Evolutionary conservation across 2,329 filamentous ascomycete genomes (phyloP), one percentile per base, ranked within the genome.

Genomic region (Ophiostoma perfectum): DNA sequence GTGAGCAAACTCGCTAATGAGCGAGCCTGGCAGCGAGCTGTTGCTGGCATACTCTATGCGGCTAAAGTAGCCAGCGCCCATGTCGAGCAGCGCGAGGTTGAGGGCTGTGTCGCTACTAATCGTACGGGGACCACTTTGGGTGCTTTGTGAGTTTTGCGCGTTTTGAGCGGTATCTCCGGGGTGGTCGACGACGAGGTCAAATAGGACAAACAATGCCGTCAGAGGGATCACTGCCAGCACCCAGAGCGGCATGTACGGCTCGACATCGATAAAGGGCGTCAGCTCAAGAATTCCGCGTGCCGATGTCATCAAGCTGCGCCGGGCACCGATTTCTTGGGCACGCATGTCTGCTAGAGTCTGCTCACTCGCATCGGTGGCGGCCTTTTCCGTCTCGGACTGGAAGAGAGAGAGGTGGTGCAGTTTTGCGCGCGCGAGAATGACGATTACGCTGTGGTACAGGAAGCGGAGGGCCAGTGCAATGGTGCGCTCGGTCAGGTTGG

Each of bases 41-140:
- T 73, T 74, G 16, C 78, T 79, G 9, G 76, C 76, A 66, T 76
- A 78, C 70, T 81, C 80, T 7, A 81, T 72, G 7, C 77, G 74
- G 64, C 77, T 79, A 62, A 82, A 82, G 70, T 81, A 78, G 1
- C 78, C 80, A 7, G 76, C 78, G 4, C 73, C 78, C 69, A 81
- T 76, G 63, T 80, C 80, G 9, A 82, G 73, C 0, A 80, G 73
- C 2, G 77, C 74, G 1, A 81, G 74, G 66, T 81, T 80, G 3
- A 71, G 75, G 5, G 64, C 67, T 0, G 75, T 79, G 45, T 80
- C 77, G 36, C 18, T 12, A 41, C 42, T 41, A n/a, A 55, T 55
- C 36, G 38, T 9, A 16, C 36, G 44, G 3, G 47, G 27, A 9
- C 60, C 60, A 27, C 38, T 18, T 38, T 27, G 27, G 27, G 27